These are phyloP conservation scores for Ganoderma meredithae DNA, from an alignment of 1,284 basidiomycete genomes.

Conservation along the genomic window DNA sequence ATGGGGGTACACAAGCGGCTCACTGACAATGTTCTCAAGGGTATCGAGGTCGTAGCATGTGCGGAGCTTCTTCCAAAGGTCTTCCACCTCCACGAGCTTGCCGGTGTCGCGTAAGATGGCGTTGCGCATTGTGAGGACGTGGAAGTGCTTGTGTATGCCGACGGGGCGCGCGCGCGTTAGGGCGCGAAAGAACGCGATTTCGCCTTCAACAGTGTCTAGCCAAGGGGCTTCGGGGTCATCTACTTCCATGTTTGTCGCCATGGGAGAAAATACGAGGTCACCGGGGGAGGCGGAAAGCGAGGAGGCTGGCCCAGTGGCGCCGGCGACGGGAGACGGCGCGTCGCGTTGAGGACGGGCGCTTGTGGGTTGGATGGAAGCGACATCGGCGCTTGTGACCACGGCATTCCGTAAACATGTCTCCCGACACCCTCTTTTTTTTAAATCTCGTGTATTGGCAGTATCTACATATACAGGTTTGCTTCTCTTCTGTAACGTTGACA, in stretches of 20 bases:
- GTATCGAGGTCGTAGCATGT: constrained; percentile 80
- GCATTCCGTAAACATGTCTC: no score
- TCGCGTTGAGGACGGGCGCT: background rate
- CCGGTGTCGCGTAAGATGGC: constrained; percentile 76
- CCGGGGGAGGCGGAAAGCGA: background rate
- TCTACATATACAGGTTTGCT: no score
- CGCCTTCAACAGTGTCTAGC: constrained; percentile 77
- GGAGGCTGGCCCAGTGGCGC: background rate
- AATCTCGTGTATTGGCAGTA: no score
- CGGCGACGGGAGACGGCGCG: background rate
- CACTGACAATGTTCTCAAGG: constrained; percentile 75
- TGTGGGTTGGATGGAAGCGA: no score
- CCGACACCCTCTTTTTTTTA: no score
- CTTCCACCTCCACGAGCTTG: constrained; percentile 63
- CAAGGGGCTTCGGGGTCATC: constrained; percentile 39
- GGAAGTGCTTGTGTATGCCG: constrained; percentile 82
- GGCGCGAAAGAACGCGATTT: constrained; percentile 82
- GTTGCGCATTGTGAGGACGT: constrained; percentile 76
- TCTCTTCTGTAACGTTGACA: no score
- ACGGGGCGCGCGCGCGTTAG: constrained; percentile 80
- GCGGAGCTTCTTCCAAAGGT: constrained; percentile 79
- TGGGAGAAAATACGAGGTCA: background rate
- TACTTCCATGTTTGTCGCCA: constrained; percentile 27
- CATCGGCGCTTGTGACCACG: no score
- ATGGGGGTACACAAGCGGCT: constrained; percentile 18